phyloP scores from a whole-genome alignment of 148 eudicot genomes.

The Fagopyrum tataricum region DNA sequence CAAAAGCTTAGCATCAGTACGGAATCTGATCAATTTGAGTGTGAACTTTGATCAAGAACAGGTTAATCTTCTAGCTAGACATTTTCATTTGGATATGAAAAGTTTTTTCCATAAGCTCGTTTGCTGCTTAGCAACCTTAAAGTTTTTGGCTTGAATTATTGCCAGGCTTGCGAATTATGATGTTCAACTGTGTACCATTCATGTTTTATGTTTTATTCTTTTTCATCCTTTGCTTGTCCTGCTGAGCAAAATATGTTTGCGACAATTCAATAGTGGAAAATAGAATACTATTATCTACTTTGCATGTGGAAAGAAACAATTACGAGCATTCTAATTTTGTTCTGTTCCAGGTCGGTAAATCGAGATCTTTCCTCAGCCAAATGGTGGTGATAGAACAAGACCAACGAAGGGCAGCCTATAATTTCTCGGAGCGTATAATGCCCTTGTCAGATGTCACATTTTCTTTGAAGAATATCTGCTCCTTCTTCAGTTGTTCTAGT shows the following conservation, averaged over 20 bases:
- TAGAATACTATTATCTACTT: not conserved
- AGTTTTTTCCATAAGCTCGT: not conserved
- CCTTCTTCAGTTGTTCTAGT: slow-evolving; percentile 19
- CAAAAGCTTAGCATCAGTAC: slow-evolving; percentile 70
- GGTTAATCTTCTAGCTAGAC: slow-evolving; percentile 28
- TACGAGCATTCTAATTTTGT: not conserved
- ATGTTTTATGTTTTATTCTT: not conserved
- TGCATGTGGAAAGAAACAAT: not conserved
- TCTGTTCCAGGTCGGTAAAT: slow-evolving; percentile 55
- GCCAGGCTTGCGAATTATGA: not conserved
- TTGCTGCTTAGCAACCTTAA: not conserved
- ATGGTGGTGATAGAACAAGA: slow-evolving; percentile 72
- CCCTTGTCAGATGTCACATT: slow-evolving; percentile 31
- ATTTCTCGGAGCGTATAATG: slow-evolving; percentile 32
- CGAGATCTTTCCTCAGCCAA: slow-evolving; percentile 73
- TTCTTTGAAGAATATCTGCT: slow-evolving; percentile 34
- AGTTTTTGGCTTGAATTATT: not conserved
- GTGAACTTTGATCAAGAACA: slow-evolving; percentile 58
- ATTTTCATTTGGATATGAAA: not conserved
- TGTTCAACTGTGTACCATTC: not conserved
- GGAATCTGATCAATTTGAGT: slow-evolving; percentile 53
- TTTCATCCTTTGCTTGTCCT: not conserved
- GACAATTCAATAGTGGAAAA: not conserved
- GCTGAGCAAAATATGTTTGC: not conserved
- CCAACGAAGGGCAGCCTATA: slow-evolving; percentile 72